These are phyloP conservation scores for Logfia minima DNA, from an alignment of 129 eudicot species.

Conservation along the genomic window DNA sequence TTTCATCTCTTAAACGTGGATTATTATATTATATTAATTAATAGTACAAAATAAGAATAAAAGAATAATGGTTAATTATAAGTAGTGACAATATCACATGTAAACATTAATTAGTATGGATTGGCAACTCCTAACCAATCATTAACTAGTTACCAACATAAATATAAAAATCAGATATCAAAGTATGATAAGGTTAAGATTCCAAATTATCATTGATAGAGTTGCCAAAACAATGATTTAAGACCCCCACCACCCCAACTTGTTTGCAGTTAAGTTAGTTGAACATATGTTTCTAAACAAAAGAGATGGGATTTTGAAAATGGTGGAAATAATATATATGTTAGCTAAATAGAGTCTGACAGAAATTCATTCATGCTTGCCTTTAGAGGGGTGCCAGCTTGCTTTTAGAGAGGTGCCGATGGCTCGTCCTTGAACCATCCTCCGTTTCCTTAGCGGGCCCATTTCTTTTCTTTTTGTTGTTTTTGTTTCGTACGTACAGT, in stretches of 20 bases:
- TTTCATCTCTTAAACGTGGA: too few species aligned
- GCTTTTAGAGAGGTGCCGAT: too few species aligned
- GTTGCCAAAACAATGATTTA: constrained; percentile 31
- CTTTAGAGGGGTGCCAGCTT: too few species aligned
- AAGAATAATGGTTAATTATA: neutral
- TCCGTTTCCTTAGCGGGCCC: too few species aligned
- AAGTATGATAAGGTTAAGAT: constrained; percentile 7
- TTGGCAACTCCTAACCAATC: constrained; percentile 37
- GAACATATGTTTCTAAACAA: constrained; percentile 7
- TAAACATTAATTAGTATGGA: constrained; percentile 20
- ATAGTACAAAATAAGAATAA: neutral
- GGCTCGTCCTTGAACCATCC: too few species aligned
- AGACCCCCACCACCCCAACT: constrained; percentile 25
- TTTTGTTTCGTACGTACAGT: too few species aligned
- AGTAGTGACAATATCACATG: constrained; percentile 19
- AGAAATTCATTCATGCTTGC: too few species aligned
- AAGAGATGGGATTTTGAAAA: neutral
- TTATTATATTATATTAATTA: neutral
- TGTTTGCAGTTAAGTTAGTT: constrained; percentile 35
- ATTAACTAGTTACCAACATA: constrained; percentile 31
- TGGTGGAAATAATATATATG: too few species aligned
- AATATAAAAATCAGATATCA: constrained; percentile 12
- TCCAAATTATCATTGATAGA: constrained; percentile 24
- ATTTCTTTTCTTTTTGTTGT: too few species aligned
- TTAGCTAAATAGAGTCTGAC: too few species aligned